Percentiles rank a stretch among this genome's conserved stretches.
Evolutionary conservation across 164 flowering plant species (phyloP).

Genomic region (Magnolia sinica): DNA sequence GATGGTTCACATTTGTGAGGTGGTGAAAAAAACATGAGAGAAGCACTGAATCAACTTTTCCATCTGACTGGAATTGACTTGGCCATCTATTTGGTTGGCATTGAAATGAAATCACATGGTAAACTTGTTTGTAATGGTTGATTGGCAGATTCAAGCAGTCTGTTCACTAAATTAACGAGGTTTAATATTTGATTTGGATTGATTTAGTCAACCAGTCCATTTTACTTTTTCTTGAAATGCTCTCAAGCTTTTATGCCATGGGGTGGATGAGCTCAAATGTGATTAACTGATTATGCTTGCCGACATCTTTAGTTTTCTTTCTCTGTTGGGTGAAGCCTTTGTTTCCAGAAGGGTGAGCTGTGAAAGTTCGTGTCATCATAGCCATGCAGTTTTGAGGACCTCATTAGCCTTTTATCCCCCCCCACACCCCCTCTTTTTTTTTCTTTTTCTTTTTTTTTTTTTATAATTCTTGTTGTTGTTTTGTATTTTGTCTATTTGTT

Average conservation of each 20-base stretch:
- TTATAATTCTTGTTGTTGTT: background rate
- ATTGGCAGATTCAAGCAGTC: no score
- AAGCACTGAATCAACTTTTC: background rate
- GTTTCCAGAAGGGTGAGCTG: background rate
- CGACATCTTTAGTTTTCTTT: no score
- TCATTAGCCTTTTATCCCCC: background rate
- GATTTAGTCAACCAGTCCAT: background rate
- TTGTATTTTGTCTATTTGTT: background rate
- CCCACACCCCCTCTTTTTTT: no score
- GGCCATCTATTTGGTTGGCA: background rate
- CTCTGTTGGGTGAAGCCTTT: background rate
- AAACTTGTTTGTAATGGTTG: no score
- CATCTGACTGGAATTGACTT: background rate
- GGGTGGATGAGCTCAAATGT: no score
- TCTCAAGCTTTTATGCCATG: background rate
- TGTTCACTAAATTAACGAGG: no score
- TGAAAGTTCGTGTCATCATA: background rate
- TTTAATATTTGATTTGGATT: background rate
- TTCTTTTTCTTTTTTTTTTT: background rate
- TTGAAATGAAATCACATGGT: no score
- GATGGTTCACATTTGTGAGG: no score
- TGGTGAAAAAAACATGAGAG: background rate
- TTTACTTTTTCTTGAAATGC: background rate
- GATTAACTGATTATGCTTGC: no score
- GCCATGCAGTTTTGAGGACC: background rate